Conservation (phyloP, 83 land plant species). For the Larix sibirica region DNA sequence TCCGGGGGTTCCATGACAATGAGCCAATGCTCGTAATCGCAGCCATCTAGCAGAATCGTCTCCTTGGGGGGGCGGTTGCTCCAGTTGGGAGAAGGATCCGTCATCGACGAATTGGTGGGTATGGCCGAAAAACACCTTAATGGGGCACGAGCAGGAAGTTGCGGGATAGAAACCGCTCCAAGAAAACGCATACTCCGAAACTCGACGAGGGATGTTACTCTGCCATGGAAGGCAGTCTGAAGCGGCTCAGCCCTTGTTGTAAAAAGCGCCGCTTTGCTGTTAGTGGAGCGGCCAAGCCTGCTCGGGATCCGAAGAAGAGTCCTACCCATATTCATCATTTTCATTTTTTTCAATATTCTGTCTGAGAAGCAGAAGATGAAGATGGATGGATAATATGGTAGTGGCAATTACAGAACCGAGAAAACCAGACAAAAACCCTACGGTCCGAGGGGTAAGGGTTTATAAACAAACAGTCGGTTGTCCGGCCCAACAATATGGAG, state of each 20-base stretch:
- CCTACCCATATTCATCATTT: too few species aligned
- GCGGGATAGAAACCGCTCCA: background rate
- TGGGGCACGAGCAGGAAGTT: background rate
- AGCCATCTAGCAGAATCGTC: constrained; percentile 14
- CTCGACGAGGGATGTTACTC: background rate
- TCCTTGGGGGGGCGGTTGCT: constrained; percentile 17
- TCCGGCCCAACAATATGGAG: too few species aligned
- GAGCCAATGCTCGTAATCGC: constrained; percentile 19
- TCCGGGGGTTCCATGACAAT: constrained; percentile 16
- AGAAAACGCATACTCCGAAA: background rate
- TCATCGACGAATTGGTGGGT: constrained; percentile 14
- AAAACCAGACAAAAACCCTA: too few species aligned
- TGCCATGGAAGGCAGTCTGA: too few species aligned
- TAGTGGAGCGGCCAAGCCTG: background rate
- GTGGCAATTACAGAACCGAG: too few species aligned
- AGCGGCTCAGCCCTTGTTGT: background rate
- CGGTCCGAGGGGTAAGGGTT: too few species aligned
- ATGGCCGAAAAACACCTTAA: background rate
- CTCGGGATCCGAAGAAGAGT: too few species aligned
- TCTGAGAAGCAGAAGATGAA: too few species aligned
- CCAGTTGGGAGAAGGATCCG: constrained; percentile 20
- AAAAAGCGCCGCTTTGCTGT: background rate
- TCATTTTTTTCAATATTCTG: too few species aligned
- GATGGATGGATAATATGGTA: too few species aligned
- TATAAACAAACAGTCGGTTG: too few species aligned